Evolutionary conservation across 352 stramenopile species (phyloP).

Genomic region (Globisporangium radiosum): DNA sequence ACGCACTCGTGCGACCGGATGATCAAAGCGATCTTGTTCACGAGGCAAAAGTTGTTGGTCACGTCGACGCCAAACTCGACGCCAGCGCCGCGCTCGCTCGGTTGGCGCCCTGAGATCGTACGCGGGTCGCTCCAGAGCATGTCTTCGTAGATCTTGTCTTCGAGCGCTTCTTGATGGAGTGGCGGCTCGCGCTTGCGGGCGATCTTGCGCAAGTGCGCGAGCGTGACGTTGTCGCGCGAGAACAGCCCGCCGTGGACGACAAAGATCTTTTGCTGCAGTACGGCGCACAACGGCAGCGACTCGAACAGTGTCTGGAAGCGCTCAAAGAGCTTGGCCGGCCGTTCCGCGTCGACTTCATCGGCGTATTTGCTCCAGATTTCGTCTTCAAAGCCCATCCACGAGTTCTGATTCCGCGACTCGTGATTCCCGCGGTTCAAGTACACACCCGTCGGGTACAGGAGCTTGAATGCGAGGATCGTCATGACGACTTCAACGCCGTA

Average conservation of each 20-base stretch:
- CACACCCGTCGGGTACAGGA: conserved; percentile 81
- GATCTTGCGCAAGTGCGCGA: conserved; percentile 88
- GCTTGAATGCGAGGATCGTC: conserved; percentile 66
- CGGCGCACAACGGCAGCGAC: conserved; percentile 80
- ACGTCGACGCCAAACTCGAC: conserved; percentile 91
- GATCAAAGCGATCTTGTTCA: conserved; percentile 89
- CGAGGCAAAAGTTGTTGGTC: conserved; percentile 92
- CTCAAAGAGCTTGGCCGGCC: conserved; percentile 50
- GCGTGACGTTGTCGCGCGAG: conserved; percentile 86
- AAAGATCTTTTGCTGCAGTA: conserved; percentile 91
- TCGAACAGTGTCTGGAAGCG: conserved; percentile 83
- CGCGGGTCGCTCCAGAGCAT: conserved; percentile 92
- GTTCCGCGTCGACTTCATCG: conserved; percentile 48
- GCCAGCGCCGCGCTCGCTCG: conserved; percentile 83
- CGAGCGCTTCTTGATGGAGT: conserved; percentile 81
- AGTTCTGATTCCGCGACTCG: conserved; percentile 92
- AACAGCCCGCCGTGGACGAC: conserved; percentile 93
- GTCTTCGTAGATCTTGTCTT: conserved; percentile 92
- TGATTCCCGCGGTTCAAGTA: conserved; percentile 95
- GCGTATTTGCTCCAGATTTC: conserved; percentile 82
- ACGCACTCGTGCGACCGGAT: conserved; percentile 94
- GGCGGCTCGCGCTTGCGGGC: conserved; percentile 89
- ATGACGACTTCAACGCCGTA: conserved; percentile 87
- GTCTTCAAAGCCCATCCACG: conserved; percentile 91
- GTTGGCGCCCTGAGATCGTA: conserved; percentile 62